Conservation (phyloP, 2,329 filamentous ascomycete genomes). For the Trichocomaceae sp. region DNA sequence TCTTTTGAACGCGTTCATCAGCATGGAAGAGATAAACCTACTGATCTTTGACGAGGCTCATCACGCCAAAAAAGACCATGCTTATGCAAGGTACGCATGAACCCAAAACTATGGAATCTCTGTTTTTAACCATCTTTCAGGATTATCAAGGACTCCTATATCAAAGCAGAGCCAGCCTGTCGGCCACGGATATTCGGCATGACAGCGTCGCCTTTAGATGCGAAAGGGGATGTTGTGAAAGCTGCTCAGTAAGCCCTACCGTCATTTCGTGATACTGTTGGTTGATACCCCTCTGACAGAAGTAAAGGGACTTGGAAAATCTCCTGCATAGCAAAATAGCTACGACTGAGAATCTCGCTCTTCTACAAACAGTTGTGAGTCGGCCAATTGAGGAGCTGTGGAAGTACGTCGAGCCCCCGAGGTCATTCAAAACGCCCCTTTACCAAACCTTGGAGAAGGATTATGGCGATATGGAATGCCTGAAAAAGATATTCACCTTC, state of each 20-base stretch:
- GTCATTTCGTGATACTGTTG: background rate
- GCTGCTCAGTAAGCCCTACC: slow-evolving; percentile 50
- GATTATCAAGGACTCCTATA: slow-evolving; percentile 84
- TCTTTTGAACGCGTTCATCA: slow-evolving; percentile 70
- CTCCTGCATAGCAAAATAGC: slow-evolving; percentile 77
- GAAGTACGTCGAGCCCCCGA: slow-evolving; percentile 47
- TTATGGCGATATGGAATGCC: slow-evolving; percentile 46
- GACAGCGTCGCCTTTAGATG: slow-evolving; percentile 93
- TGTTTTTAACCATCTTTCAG: slow-evolving; percentile 25
- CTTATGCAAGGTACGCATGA: slow-evolving; percentile 60
- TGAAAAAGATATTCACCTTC: slow-evolving; percentile 55
- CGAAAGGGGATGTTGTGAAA: slow-evolving; percentile 63
- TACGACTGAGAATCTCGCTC: slow-evolving; percentile 58
- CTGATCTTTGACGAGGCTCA: slow-evolving; percentile 95
- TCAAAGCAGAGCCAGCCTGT: slow-evolving; percentile 40
- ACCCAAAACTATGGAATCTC: background rate
- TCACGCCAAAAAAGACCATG: slow-evolving; percentile 88
- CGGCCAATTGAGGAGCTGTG: slow-evolving; percentile 55
- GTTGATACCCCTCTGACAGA: slow-evolving; percentile 11
- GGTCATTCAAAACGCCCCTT: slow-evolving; percentile 58
- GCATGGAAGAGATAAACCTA: slow-evolving; percentile 77
- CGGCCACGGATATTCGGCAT: slow-evolving; percentile 84
- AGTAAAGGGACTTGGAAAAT: slow-evolving; percentile 58
- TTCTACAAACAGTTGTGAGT: slow-evolving; percentile 54
- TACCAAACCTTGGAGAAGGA: slow-evolving; percentile 50